Evolutionary conservation across 2,329 filamentous ascomycete species (phyloP).

Genomic region (Fusarium veterinarium): DNA sequence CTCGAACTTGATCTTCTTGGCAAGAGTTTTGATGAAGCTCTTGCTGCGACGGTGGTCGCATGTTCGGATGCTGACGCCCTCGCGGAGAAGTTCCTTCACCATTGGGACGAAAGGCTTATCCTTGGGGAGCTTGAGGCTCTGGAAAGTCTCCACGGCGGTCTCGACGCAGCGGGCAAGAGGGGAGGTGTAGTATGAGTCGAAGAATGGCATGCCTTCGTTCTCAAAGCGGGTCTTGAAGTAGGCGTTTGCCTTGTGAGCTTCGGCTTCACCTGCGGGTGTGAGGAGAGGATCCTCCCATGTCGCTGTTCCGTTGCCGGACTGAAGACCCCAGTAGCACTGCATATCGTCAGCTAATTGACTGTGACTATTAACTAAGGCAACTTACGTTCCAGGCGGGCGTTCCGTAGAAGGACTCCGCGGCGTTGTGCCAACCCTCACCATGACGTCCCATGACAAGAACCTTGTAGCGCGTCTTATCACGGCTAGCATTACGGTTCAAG

Average conservation of each 20-base stretch:
- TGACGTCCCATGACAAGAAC: constrained; percentile 77
- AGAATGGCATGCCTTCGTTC: constrained; percentile 66
- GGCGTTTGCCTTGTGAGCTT: constrained; percentile 67
- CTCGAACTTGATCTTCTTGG: constrained; percentile 68
- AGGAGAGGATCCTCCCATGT: constrained; percentile 73
- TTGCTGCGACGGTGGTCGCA: constrained; percentile 72
- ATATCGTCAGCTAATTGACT: neutral
- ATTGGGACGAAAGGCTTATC: constrained; percentile 65
- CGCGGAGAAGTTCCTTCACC: constrained; percentile 74
- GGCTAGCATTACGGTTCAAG: constrained; percentile 61
- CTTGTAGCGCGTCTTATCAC: constrained; percentile 66
- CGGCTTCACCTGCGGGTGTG: constrained; percentile 65
- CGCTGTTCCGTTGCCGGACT: constrained; percentile 71
- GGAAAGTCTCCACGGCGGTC: constrained; percentile 72
- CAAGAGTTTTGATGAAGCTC: constrained; percentile 62
- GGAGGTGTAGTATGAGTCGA: constrained; percentile 73
- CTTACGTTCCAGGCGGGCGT: constrained; percentile 75
- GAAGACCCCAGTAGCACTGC: constrained; percentile 73
- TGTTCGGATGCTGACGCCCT: constrained; percentile 75
- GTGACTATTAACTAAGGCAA: too few species aligned
- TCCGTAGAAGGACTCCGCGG: constrained; percentile 73
- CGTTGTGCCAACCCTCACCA: constrained; percentile 74
- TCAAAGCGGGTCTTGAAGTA: constrained; percentile 69
- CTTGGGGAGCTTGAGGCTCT: constrained; percentile 61
- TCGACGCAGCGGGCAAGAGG: constrained; percentile 72